A percentile compares a stretch with the other conserved stretches of the same genome.
Conservation (phyloP, 352 stramenopile species). For the Pythium rhizo-oryzae region DNA sequence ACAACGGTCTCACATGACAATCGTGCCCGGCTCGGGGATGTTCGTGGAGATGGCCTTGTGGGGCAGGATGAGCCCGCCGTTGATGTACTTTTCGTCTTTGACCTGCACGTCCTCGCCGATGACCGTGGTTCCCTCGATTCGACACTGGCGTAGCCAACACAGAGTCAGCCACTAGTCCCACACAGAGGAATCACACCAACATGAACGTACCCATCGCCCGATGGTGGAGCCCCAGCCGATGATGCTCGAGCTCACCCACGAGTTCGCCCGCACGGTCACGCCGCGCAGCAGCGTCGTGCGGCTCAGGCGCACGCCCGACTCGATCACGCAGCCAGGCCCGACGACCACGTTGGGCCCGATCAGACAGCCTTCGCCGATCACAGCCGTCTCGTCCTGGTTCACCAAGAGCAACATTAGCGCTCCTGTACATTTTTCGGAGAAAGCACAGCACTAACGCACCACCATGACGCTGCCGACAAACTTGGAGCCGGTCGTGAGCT, state of each 20-base stretch:
- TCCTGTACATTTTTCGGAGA: neutral
- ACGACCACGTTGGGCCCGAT: conserved; percentile 89
- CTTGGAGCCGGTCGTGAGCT: conserved; percentile 62
- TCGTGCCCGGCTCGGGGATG: conserved; percentile 84
- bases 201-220: conserved; percentile 67
- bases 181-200: neutral
- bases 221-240: conserved; percentile 90
- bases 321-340: conserved; percentile 80
- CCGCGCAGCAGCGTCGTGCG: conserved; percentile 77
- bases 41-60: conserved; percentile 89
- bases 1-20: conserved; percentile 73
- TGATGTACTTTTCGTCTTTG: conserved; percentile 90
- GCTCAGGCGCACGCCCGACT: conserved; percentile 85
- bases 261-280: conserved; percentile 79
- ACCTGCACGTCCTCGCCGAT: conserved; percentile 89
- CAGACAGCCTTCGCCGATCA: conserved; percentile 76
- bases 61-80: conserved; percentile 85
- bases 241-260: conserved; percentile 89
- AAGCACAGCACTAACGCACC: conserved; percentile 26
- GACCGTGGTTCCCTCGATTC: conserved; percentile 83
- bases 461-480: conserved; percentile 89
- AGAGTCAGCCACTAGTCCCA: neutral
- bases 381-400: conserved; percentile 60
- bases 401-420: neutral
- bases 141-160: conserved; percentile 39